Percentiles rank a stretch among this genome's conserved stretches.
Evolutionary conservation across 2,329 filamentous ascomycete species (phyloP).

Genomic region (Sphaceloma murrayae): DNA sequence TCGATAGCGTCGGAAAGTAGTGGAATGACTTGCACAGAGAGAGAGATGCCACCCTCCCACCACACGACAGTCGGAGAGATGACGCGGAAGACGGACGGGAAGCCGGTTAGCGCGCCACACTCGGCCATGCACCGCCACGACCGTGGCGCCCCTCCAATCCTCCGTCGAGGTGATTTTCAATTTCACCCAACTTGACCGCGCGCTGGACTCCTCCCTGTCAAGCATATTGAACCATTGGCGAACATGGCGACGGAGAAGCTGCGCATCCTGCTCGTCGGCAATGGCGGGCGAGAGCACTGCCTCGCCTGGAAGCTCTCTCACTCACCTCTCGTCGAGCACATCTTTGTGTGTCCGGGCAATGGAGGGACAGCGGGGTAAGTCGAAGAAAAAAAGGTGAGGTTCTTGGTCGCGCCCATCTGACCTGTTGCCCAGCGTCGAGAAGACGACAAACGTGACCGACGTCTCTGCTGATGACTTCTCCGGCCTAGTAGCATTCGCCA

Average conservation of each 20-base stretch:
- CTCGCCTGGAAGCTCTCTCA: constrained; percentile 89
- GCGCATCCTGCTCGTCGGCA: constrained; percentile 77
- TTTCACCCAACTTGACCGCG: no score
- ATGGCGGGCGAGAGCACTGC: constrained; percentile 88
- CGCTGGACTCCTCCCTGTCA: no score
- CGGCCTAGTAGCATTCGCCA: constrained; percentile 64
- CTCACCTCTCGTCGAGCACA: constrained; percentile 66
- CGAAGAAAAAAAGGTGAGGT: neutral
- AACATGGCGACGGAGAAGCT: constrained; percentile 34
- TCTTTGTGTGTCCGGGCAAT: constrained; percentile 65
- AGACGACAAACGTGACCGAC: constrained; percentile 50
- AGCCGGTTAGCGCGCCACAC: constrained; percentile 5
- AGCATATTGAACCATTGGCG: no score
- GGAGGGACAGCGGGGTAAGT: constrained; percentile 61
- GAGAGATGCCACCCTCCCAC: neutral
- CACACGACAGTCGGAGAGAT: neutral
- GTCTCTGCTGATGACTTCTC: constrained; percentile 70
- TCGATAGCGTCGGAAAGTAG: neutral
- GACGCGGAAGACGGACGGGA: neutral
- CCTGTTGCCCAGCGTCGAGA: constrained; percentile 24
- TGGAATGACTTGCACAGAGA: neutral
- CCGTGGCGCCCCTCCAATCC: neutral
- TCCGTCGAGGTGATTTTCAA: no score
- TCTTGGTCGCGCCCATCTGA: constrained; percentile 15
- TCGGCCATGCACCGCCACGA: constrained; percentile 5